Percentiles rank a stretch among this genome's conserved stretches.
These are phyloP conservation scores for Stevia rebaudiana DNA, from an alignment of 140 eudicot species.

Conservation along the genomic window DNA sequence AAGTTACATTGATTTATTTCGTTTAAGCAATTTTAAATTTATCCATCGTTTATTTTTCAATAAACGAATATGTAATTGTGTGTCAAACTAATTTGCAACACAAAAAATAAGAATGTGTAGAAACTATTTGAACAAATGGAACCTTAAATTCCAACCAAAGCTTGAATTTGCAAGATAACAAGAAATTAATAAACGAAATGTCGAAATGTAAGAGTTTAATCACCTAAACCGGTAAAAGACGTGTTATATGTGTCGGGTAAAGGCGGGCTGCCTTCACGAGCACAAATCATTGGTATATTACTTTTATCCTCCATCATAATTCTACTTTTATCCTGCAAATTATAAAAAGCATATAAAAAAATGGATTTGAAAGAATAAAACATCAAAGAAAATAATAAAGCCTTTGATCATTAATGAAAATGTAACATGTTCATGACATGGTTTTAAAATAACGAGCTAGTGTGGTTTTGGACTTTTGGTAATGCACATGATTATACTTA, in stretches of 20 bases:
- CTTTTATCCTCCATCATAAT: slow-evolving; percentile 21
- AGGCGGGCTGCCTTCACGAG: slow-evolving; percentile 54
- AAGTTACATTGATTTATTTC: background rate
- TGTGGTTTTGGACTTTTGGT: slow-evolving; percentile 1
- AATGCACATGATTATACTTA: slow-evolving; percentile 24
- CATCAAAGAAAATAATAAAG: slow-evolving; percentile 1
- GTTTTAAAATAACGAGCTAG: background rate
- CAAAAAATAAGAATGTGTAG: background rate
- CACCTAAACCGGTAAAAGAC: slow-evolving; percentile 34
- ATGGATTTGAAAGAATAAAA: background rate
- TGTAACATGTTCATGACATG: background rate
- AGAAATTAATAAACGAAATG: background rate
- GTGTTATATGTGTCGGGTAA: slow-evolving; percentile 38
- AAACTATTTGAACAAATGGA: background rate
- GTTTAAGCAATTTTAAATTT: background rate
- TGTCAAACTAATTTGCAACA: slow-evolving; percentile 11
- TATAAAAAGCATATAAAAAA: background rate
- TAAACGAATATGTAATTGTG: background rate
- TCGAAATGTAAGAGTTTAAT: background rate
- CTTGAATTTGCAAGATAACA: background rate
- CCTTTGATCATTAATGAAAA: background rate
- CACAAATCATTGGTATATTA: slow-evolving; percentile 43
- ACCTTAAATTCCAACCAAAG: background rate
- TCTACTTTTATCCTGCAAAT: slow-evolving; percentile 31
- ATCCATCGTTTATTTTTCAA: background rate